phyloP scores from a whole-genome alignment of 441 rosid genomes.

The Arabidopsis hybrid region DNA sequence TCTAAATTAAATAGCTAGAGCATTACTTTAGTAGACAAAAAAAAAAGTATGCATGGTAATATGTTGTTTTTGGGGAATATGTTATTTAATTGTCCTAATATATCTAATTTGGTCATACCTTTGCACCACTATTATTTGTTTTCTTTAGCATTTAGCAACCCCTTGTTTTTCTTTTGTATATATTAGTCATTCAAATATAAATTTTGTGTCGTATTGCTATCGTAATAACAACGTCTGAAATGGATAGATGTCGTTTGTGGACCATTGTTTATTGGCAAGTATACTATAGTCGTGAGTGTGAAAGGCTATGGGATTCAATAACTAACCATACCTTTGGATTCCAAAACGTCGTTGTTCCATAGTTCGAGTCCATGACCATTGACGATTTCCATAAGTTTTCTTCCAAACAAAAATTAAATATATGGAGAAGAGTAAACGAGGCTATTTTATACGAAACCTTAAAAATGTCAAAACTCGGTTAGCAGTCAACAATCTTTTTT shows the following conservation, averaged over 20 bases:
- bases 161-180: no score
- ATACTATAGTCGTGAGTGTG: conserved; percentile 25
- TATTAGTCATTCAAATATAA: neutral
- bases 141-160: neutral
- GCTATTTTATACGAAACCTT: no score
- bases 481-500: no score
- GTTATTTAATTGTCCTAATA: neutral
- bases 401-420: neutral
- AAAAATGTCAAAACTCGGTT: no score
- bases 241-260: conserved; percentile 16
- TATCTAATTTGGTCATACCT: neutral
- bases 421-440: neutral
- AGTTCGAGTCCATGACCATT: conserved; percentile 4
- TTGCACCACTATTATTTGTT: neutral
- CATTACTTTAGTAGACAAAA: neutral
- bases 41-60: neutral
- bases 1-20: neutral
- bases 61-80: neutral
- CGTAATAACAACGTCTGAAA: conserved; percentile 18
- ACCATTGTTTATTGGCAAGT: conserved; percentile 21
- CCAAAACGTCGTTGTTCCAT: neutral
- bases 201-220: conserved; percentile 23
- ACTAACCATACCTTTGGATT: neutral
- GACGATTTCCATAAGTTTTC: conserved; percentile 19
- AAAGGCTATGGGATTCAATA: conserved; percentile 23